A percentile compares a stretch with the other conserved stretches of the same genome.
Conservation (phyloP, 192 early-diverging fungal species). For the Backusella liffmaniae region DNA sequence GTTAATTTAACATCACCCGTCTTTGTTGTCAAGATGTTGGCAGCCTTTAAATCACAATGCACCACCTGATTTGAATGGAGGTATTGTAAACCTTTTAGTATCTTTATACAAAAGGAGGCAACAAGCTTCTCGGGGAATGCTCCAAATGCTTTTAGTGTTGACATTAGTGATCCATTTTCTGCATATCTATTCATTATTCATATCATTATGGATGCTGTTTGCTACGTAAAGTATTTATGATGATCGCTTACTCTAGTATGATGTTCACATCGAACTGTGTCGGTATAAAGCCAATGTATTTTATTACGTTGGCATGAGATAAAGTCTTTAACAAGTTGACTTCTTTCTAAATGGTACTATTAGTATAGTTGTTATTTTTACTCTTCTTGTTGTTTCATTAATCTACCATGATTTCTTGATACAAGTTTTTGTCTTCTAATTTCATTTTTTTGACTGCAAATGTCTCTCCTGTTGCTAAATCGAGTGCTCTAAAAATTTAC, state of each 20-base stretch:
- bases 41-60: slow-evolving; percentile 95
- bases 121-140: slow-evolving; percentile 89
- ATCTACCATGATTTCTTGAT: slow-evolving; percentile 66
- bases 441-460: slow-evolving; percentile 87
- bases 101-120: slow-evolving; percentile 81
- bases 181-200: slow-evolving; percentile 46
- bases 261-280: slow-evolving; percentile 73
- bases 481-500: slow-evolving; percentile 57
- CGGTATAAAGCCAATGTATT: slow-evolving; percentile 80
- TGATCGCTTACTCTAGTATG: slow-evolving; percentile 61
- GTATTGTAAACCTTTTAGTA: slow-evolving; percentile 87
- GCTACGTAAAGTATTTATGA: too few species aligned
- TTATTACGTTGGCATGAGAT: slow-evolving; percentile 79
- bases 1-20: slow-evolving; percentile 92
- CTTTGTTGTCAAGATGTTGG: slow-evolving; percentile 95
- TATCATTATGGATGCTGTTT: too few species aligned
- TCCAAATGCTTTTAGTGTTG: slow-evolving; percentile 86
- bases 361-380: neutral
- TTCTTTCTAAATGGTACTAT: slow-evolving; percentile 50
- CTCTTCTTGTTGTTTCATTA: neutral
- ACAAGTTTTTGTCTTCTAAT: slow-evolving; percentile 66
- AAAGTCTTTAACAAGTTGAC: slow-evolving; percentile 83
- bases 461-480: slow-evolving; percentile 78
- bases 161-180: slow-evolving; percentile 92
- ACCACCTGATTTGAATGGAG: slow-evolving; percentile 85